These are phyloP conservation scores for Knufia fluminis DNA, from an alignment of 2,329 filamentous ascomycete genomes.

Conservation along the genomic window DNA sequence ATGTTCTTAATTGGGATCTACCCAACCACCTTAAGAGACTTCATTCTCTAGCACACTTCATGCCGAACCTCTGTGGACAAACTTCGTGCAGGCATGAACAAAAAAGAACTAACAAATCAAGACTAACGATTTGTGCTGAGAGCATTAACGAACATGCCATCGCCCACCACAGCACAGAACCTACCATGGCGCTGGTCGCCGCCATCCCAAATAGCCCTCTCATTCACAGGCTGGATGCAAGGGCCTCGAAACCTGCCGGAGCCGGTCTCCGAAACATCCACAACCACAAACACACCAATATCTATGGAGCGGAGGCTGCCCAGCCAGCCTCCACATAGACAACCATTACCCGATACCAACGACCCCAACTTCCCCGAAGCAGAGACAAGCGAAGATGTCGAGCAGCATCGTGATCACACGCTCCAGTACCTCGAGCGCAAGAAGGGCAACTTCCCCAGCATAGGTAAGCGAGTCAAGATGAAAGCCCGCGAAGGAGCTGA, in stretches of 20 bases:
- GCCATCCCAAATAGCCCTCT: background rate
- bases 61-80: background rate
- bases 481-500: background rate
- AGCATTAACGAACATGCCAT: background rate
- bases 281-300: background rate
- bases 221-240: background rate
- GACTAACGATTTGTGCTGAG: background rate
- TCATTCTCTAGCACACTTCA: background rate
- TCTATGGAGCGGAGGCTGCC: background rate
- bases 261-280: background rate
- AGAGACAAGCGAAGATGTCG: background rate
- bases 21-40: background rate
- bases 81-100: background rate
- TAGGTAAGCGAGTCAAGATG: background rate
- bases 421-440: background rate
- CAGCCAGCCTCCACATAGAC: background rate
- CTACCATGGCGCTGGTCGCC: background rate
- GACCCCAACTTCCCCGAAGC: background rate
- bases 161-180: background rate
- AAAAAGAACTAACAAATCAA: background rate
- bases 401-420: background rate
- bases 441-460: background rate
- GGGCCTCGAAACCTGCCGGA: background rate
- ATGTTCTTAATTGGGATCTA: background rate
- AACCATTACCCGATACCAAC: background rate